Percentiles rank a stretch among this genome's conserved stretches.
These are phyloP conservation scores for Rhodamnia rubescens DNA, from an alignment of 345 rosid species.

Conservation along the genomic window DNA sequence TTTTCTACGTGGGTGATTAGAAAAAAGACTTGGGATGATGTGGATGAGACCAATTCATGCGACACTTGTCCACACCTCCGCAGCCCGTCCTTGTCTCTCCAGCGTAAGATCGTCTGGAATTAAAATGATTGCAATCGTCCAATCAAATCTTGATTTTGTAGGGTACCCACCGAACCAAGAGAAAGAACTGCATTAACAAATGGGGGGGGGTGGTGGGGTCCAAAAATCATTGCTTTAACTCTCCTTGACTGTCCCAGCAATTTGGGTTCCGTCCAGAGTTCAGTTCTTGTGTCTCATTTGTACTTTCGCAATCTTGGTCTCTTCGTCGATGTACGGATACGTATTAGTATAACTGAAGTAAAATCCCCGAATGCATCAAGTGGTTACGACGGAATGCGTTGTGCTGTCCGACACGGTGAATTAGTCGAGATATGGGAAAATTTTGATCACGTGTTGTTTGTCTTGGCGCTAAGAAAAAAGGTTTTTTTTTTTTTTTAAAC, in stretches of 20 bases:
- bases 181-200: not conserved
- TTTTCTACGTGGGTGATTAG: not conserved
- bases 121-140: not conserved
- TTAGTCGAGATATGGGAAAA: not conserved
- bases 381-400: not conserved
- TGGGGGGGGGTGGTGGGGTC: not conserved
- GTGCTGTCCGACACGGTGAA: accelerated
- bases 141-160: not conserved
- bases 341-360: not conserved
- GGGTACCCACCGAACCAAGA: not conserved
- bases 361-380: not conserved
- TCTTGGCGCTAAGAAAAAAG: not conserved
- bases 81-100: not conserved
- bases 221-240: not conserved
- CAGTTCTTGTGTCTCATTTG: not conserved
- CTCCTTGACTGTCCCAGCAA: not conserved
- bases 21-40: not conserved
- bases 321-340: not conserved
- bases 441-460: not conserved
- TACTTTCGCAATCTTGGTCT: not conserved
- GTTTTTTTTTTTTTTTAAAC: not conserved
- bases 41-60: not conserved
- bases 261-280: not conserved
- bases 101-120: not conserved
- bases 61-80: not conserved